Evolutionary conservation across 202 grass and related monocot genomes (phyloP).

Genomic region (Setaria italica): DNA sequence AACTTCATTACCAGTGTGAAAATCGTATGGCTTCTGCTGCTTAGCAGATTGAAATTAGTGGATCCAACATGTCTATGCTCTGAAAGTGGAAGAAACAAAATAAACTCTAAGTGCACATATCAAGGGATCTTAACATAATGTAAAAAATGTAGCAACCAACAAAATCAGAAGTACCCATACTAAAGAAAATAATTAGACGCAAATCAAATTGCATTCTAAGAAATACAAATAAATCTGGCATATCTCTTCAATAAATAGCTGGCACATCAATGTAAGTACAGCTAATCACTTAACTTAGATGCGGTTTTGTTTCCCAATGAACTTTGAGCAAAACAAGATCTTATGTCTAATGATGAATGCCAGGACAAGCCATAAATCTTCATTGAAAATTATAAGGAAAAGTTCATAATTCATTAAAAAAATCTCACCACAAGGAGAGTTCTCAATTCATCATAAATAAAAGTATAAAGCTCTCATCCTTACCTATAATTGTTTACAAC

Average conservation of each 20-base stretch:
- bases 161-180: conserved; percentile 5
- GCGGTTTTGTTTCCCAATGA: conserved; percentile 4
- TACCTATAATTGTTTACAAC: conserved; percentile 14
- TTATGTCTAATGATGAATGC: not conserved
- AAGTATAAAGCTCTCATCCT: not conserved
- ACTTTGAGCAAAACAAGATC: not conserved
- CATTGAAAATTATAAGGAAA: not conserved
- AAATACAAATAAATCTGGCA: not conserved
- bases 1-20: conserved; percentile 81
- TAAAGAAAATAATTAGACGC: not conserved
- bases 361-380: conserved; percentile 12
- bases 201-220: conserved; percentile 19
- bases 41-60: conserved; percentile 86
- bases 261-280: conserved; percentile 6
- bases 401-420: not conserved
- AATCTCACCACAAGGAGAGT: not conserved
- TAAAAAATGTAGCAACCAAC: conserved; percentile 12
- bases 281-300: not conserved
- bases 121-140: not conserved
- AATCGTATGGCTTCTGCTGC: conserved; percentile 97
- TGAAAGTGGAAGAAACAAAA: conserved; percentile 47
- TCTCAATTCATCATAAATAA: not conserved
- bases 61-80: conserved; percentile 91
- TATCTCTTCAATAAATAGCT: conserved; percentile 22
- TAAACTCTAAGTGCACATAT: conserved; percentile 36